Evolutionary conservation across 2,329 filamentous ascomycete genomes (phyloP), one percentile per base, ranked within the genome.

Genomic region (Curvularia sp.): DNA sequence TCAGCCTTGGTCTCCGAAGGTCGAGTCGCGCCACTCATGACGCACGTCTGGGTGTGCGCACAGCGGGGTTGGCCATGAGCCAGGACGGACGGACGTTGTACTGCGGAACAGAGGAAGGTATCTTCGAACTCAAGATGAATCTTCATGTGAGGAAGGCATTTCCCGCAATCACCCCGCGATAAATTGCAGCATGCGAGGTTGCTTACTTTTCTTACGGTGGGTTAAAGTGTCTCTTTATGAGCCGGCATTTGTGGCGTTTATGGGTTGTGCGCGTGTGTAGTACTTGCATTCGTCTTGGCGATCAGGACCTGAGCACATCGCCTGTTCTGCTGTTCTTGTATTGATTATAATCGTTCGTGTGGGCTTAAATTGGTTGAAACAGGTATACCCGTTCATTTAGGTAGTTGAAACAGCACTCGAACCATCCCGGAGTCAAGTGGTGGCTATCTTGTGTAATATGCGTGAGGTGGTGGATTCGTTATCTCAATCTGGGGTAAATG

Each of bases 121-220:
- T 93, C 53, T 91, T 91, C 69, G 89, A 93, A 77, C 86, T 91
- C 67, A 84, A 83, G 33, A 83, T 93, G 63, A 88, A 92, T 71
- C 67, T 88, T 18, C 81, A 85, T 49, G 82, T 79, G 56, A 82
- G 90, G 59, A 90, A 87, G 74, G 74, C 71, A 41, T 78, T 76
- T 60, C 77, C 78, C 5, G 77, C 77, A 33, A 69, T 81, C 38
- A 72, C 74, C 42, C 75, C 75, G 24, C 69, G 76, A 42, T 80
- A 65, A 74, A 48, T 48, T 48, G 33, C 44, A 7, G 42, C 31
- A 55, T 13, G 35, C 41, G 26, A 18, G 6, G 26, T 33, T 4
- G 51, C 18, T 44, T 41, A 9, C 12, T 39, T 13, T 41, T 26
- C 20, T n/a, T 41, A 46, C 12, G 31, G 22, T 33, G 44, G 46